Evolutionary conservation across 352 stramenopile genomes (phyloP).

Genomic region (Thraustotheca clavata): DNA sequence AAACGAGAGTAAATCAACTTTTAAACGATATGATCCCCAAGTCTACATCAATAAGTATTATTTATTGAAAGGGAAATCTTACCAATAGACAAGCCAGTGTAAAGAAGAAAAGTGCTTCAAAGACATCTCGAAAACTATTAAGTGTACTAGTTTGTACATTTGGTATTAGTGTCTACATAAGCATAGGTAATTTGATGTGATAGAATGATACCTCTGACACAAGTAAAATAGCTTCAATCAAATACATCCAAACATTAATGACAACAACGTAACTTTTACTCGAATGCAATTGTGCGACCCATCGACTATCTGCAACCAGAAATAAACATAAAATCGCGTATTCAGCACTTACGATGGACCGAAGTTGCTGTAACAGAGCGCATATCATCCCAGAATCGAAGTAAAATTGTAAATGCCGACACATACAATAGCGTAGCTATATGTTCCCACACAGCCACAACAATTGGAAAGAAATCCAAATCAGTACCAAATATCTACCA

Average conservation of each 20-base stretch:
- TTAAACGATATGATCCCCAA: background rate
- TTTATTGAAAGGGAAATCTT: constrained; percentile 38
- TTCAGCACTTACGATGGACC: background rate
- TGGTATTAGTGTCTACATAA: constrained; percentile 33
- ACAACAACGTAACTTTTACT: constrained; percentile 34
- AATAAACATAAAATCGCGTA: background rate
- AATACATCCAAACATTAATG: constrained; percentile 76
- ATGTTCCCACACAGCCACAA: constrained; percentile 64
- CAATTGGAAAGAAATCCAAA: constrained; percentile 77
- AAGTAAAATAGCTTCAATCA: constrained; percentile 59
- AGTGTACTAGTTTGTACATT: constrained; percentile 38
- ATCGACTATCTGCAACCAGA: background rate
- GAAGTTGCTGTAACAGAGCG: constrained; percentile 12
- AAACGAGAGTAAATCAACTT: background rate
- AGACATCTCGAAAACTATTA: constrained; percentile 59
- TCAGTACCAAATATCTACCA: constrained; percentile 56
- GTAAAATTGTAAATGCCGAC: constrained; percentile 67
- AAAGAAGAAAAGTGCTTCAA: constrained; percentile 62
- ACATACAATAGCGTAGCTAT: constrained; percentile 74
- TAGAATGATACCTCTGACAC: background rate
- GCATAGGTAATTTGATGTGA: constrained; percentile 2
- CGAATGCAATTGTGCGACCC: background rate
- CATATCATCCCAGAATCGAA: constrained; percentile 78
- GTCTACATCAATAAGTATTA: constrained; percentile 54
- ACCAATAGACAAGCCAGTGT: constrained; percentile 59